phyloP scores from a whole-genome alignment of 2,329 filamentous ascomycete species.

The Calonectria naviculata region DNA sequence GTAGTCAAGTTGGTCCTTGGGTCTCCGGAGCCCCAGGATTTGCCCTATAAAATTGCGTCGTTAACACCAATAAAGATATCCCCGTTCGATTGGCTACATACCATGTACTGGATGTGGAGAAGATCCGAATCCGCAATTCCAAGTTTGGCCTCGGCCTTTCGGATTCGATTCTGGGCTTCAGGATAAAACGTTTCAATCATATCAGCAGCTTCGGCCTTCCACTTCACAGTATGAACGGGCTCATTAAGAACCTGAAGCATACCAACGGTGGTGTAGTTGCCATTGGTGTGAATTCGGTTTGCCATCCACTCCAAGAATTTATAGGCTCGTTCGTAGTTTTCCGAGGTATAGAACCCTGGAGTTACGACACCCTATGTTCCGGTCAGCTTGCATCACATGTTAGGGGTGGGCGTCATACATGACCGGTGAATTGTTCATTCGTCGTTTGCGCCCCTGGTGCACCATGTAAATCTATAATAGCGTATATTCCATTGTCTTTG shows the following conservation, averaged over 20 bases:
- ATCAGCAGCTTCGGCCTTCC: conserved; percentile 33
- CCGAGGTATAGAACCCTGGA: conserved; percentile 65
- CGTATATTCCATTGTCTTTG: conserved; percentile 35
- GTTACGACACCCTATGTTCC: conserved; percentile 10
- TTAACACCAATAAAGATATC: not conserved
- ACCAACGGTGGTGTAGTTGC: conserved; percentile 65
- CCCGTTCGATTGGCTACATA: not conserved
- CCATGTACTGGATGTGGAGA: conserved; percentile 64
- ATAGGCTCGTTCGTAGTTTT: conserved; percentile 66
- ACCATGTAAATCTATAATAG: conserved; percentile 39
- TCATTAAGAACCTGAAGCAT: conserved; percentile 71
- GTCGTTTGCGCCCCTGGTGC: conserved; percentile 35
- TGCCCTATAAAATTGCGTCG: conserved; percentile 36
- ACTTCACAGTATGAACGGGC: conserved; percentile 54
- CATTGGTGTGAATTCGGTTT: conserved; percentile 59
- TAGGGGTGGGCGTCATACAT: conserved; percentile 25
- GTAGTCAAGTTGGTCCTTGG: conserved; percentile 57
- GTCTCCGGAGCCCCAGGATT: conserved; percentile 66
- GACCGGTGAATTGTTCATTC: conserved; percentile 39
- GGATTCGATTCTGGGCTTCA: conserved; percentile 51
- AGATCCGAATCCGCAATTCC: conserved; percentile 53
- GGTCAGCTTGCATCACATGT: not conserved
- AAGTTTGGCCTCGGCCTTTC: conserved; percentile 55
- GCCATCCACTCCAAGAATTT: conserved; percentile 67
- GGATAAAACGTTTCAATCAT: conserved; percentile 42